Base-by-base conservation (phyloP, 1,284 basidiomycete species). In the Meripilus lineatus region DNA sequence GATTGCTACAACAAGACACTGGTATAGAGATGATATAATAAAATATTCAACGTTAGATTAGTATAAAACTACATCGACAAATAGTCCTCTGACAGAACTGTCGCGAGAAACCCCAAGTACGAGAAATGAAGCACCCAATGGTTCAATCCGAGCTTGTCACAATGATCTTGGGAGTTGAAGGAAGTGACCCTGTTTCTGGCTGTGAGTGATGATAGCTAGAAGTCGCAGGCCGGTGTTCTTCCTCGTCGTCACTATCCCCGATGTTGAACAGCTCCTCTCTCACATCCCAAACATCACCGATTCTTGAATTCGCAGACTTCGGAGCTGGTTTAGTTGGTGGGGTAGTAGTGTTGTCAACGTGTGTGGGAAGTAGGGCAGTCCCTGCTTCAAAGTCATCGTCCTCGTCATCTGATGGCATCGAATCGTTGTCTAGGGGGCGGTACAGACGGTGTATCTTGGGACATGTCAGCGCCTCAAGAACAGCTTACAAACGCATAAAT, bases 221-320 rank as follows among this genome's bases (percentile, higher is more conserved):
- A 26, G 17, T 25, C 33, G 28, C 38, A 13, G 45, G 44, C 26
- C 40, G 37, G 15, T 43, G 45, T 18, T 54, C 58, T 7, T 57
- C 58, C 17, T 82, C 80, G n/a, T 73, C 71, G 36, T 81, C 79
- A 53, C 74, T 78, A 40, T 77, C 76, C 14, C 67, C 73, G 46
- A 88, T 71, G 26, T 70, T 81, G 57, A 90, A 90, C 30, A 86
- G 50, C 45, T 88, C 87, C 60, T 89, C 85, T 15, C 78, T 71
- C 54, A 86, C 83, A 51, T 89, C 82, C 84, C 85, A 88, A 21
- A 87, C 78, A 56, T 89, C 72, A 10, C 71, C 70, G 28, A 87
- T 64, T 18, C 71, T 63, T 23, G 49, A 45, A n/a, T n/a, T n/a
- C n/a, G n/a, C n/a, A 17, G 46, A 21, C 25, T 41, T 47, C 26